phyloP scores from a whole-genome alignment of 148 eudicot species.

The Heliosperma pusillum region DNA sequence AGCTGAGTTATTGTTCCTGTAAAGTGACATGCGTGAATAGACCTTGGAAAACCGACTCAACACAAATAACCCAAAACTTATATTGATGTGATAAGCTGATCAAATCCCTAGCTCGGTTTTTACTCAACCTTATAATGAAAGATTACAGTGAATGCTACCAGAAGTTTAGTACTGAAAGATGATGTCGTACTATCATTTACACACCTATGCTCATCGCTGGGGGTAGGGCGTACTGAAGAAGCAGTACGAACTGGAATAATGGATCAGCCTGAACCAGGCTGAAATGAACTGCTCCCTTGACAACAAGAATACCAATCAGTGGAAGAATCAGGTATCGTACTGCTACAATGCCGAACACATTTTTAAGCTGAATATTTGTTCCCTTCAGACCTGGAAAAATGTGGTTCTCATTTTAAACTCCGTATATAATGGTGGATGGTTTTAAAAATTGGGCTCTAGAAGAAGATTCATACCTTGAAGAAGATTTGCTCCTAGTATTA shows the following conservation, averaged over 20 bases:
- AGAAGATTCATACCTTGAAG: conserved; percentile 44
- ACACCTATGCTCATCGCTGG: conserved; percentile 91
- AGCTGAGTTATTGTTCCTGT: conserved; percentile 44
- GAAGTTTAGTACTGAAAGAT: background rate
- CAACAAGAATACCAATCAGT: conserved; percentile 49
- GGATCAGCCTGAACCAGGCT: conserved; percentile 55
- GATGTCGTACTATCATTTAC: background rate
- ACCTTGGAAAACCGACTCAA: background rate
- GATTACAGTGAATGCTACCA: background rate
- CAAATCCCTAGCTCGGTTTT: no score
- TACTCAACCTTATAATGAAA: no score
- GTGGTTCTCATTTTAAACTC: background rate
- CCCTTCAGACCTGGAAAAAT: conserved; percentile 46
- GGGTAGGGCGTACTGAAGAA: conserved; percentile 77
- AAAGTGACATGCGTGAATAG: background rate
- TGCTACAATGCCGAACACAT: conserved; percentile 46
- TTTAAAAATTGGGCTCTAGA: background rate
- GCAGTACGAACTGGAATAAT: conserved; percentile 61
- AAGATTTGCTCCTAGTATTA: conserved; percentile 82
- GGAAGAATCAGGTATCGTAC: conserved; percentile 64
- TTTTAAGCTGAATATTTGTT: conserved; percentile 39
- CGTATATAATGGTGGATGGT: background rate
- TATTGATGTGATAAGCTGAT: no score
- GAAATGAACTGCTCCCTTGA: conserved; percentile 45
- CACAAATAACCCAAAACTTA: background rate